Percentiles rank a stretch among this genome's conserved stretches.
Conservation (phyloP, 352 stramenopile genomes). For the Pythium pyrilobum region DNA sequence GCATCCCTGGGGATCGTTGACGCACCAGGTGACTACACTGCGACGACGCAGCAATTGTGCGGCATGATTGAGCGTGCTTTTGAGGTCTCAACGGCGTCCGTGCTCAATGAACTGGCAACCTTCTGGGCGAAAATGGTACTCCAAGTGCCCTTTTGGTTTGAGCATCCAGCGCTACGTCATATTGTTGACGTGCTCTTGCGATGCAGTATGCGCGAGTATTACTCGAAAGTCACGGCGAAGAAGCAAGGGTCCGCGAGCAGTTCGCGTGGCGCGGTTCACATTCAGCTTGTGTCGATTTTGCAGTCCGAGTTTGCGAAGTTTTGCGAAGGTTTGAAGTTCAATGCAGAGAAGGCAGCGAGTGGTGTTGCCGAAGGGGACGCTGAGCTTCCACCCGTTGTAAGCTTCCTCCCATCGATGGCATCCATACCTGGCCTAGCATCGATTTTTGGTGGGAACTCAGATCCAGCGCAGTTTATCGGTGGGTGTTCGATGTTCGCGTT, state of each 20-base stretch:
- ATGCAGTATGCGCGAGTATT: constrained; percentile 52
- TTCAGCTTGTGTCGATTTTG: constrained; percentile 15
- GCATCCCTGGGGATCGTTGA: constrained; percentile 49
- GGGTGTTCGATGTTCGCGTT: constrained; percentile 61
- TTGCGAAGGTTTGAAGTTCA: constrained; percentile 12
- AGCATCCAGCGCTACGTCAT: constrained; percentile 62
- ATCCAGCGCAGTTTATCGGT: constrained; percentile 59
- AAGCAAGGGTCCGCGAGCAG: neutral
- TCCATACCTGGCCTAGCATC: constrained; percentile 46
- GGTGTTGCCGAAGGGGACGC: constrained; percentile 23
- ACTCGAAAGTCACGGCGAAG: constrained; percentile 4
- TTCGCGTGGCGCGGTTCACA: constrained; percentile 11
- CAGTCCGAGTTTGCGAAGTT: constrained; percentile 6
- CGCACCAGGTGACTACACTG: constrained; percentile 33
- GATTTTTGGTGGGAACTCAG: constrained; percentile 55
- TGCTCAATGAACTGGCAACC: constrained; percentile 30
- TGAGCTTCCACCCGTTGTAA: constrained; percentile 37
- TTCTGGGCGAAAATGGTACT: constrained; percentile 67
- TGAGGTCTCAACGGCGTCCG: constrained; percentile 38
- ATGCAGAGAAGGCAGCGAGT: constrained; percentile 3
- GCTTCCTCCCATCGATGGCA: constrained; percentile 50
- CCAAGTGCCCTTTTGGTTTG: constrained; percentile 75
- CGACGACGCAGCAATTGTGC: constrained; percentile 49
- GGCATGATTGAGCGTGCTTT: constrained; percentile 55
- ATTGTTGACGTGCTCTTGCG: constrained; percentile 61